Conservation (phyloP, 2,329 filamentous ascomycete species). For the Xylariaceae sp. region DNA sequence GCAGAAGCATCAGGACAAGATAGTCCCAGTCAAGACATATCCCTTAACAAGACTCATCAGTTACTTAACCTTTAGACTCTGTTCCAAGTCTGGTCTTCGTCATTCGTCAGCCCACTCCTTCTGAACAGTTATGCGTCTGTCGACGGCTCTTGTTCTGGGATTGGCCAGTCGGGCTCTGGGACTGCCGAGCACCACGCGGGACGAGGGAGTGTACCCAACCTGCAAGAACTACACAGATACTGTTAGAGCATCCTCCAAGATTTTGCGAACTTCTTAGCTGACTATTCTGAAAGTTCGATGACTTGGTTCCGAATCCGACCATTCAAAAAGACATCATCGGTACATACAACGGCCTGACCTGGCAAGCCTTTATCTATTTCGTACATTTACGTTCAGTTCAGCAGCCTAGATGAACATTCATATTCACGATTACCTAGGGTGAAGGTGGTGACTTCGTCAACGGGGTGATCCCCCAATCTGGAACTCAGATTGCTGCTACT, state of each 20-base stretch:
- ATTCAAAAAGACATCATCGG: not conserved
- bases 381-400: not conserved
- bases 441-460: not conserved
- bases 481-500: not conserved
- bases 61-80: no score
- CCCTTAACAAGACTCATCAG: no score
- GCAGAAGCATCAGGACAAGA: no score
- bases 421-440: not conserved
- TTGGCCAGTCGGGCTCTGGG: no score
- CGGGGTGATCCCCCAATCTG: not conserved
- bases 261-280: not conserved
- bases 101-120: no score
- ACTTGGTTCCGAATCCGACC: not conserved
- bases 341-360: not conserved
- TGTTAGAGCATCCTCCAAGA: not conserved
- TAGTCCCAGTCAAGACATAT: no score
- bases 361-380: not conserved
- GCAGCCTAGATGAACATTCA: not conserved
- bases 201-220: no score
- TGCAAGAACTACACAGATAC: conserved; percentile 1
- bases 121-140: no score
- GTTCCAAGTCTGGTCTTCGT: no score
- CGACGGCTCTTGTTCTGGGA: no score
- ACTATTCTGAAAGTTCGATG: not conserved
- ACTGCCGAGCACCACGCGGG: no score